Percentiles rank a stretch among this genome's conserved stretches.
Evolutionary conservation across 441 rosid genomes (phyloP).

Genomic region (Adansonia gregorii): DNA sequence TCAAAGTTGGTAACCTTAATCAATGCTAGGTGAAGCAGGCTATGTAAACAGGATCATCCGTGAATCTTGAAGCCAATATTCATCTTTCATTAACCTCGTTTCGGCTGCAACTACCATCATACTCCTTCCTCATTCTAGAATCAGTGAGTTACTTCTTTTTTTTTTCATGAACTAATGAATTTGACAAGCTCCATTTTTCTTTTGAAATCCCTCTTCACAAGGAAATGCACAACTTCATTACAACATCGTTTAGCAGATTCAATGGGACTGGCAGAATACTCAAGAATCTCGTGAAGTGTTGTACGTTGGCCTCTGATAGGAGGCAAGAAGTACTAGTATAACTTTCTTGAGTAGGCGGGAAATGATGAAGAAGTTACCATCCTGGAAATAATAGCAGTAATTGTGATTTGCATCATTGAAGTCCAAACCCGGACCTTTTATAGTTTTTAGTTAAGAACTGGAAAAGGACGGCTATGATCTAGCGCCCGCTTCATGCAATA

Average conservation of each 20-base stretch:
- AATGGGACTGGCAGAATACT: neutral
- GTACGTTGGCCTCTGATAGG: neutral
- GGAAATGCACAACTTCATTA: neutral
- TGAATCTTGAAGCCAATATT: neutral
- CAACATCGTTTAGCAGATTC: conserved; percentile 2
- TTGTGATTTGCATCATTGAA: neutral
- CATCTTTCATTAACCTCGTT: no score
- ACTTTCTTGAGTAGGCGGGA: neutral
- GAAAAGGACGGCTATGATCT: no score
- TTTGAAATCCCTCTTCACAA: neutral
- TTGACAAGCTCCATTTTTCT: neutral
- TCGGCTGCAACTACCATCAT: no score
- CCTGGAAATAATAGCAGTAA: neutral
- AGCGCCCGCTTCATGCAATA: no score
- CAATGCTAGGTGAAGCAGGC: no score
- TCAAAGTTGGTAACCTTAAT: no score
- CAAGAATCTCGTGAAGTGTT: neutral
- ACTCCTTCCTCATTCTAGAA: neutral
- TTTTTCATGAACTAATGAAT: neutral
- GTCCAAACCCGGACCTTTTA: no score
- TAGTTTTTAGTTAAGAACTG: no score
- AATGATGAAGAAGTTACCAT: neutral
- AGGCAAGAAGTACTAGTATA: neutral
- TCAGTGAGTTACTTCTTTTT: neutral
- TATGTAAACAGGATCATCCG: neutral